Evolutionary conservation across 352 stramenopile species (phyloP).

Genomic region (Aphanomyces euteiches): DNA sequence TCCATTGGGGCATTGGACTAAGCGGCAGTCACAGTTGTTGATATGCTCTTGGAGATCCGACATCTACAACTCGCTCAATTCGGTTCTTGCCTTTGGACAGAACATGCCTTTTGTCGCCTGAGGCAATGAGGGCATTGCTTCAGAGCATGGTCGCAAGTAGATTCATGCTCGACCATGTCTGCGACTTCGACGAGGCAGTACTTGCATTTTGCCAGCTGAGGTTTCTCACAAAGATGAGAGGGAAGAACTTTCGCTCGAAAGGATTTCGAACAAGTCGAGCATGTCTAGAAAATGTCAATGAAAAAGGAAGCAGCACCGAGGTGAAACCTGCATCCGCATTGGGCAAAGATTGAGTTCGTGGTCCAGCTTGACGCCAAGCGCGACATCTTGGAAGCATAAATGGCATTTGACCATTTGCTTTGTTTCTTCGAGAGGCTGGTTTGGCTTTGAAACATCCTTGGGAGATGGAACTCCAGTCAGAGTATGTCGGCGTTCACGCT

Average conservation of each 20-base stretch:
- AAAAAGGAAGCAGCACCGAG: not conserved
- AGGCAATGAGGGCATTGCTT: constrained; percentile 83
- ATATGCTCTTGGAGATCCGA: constrained; percentile 76
- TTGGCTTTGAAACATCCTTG: not conserved
- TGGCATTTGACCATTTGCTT: not conserved
- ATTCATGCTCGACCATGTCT: constrained; percentile 67
- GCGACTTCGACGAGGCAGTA: constrained; percentile 53
- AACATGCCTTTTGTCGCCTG: constrained; percentile 60
- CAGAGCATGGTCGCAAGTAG: constrained; percentile 70
- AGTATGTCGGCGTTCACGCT: constrained; percentile 38
- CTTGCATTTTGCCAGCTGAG: constrained; percentile 49
- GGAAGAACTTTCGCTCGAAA: constrained; percentile 14
- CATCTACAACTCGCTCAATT: constrained; percentile 37
- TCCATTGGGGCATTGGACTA: constrained; percentile 69
- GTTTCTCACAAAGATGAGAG: not conserved
- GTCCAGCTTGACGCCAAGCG: constrained; percentile 33
- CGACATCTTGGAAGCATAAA: not conserved
- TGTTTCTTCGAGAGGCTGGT: not conserved
- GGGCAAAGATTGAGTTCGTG: constrained; percentile 56
- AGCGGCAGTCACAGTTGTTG: constrained; percentile 72
- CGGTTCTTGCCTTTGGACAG: not conserved
- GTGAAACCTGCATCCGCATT: constrained; percentile 38
- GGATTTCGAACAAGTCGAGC: not conserved
- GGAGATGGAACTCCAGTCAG: not conserved
- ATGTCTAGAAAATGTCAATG: not conserved